Percentiles rank a stretch among this genome's conserved stretches.
These are phyloP conservation scores for Hygrophila difformis DNA, from an alignment of 257 asterid species.

Conservation along the genomic window DNA sequence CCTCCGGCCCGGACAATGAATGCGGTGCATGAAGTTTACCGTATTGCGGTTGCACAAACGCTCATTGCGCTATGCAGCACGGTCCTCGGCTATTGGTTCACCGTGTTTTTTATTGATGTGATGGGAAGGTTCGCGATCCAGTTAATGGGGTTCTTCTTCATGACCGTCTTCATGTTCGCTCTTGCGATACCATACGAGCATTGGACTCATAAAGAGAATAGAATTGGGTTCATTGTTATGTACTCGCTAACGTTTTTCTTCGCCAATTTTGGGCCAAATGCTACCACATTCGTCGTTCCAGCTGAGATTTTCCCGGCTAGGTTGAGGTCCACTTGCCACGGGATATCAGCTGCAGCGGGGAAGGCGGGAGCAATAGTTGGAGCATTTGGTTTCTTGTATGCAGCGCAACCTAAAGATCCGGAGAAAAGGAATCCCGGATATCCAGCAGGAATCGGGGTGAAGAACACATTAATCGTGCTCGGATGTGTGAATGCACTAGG, in stretches of 20 bases:
- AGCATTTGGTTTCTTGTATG: conserved; percentile 31
- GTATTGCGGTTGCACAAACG: conserved; percentile 32
- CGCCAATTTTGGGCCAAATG: conserved; percentile 38
- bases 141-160: conserved; percentile 42
- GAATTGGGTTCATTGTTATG: conserved; percentile 32
- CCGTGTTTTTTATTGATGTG: conserved; percentile 30
- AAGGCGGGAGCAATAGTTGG: conserved; percentile 40
- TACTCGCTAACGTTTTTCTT: conserved; percentile 38
- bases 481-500: conserved; percentile 24
- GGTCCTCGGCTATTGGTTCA: conserved; percentile 48
- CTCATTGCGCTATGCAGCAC: conserved; percentile 39
- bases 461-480: conserved; percentile 24
- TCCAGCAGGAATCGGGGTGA: conserved; percentile 32
- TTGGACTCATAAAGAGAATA: conserved; percentile 23
- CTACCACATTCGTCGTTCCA: conserved; percentile 37
- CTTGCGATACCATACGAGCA: conserved; percentile 35
- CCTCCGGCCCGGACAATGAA: conserved; percentile 27
- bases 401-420: conserved; percentile 18
- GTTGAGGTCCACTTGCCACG: conserved; percentile 39
- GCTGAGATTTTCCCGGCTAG: conserved; percentile 41
- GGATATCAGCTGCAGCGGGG: conserved; percentile 38
- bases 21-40: conserved; percentile 29
- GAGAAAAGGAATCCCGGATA: conserved; percentile 21
- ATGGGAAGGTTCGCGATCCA: conserved; percentile 35
- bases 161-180: conserved; percentile 47